phyloP scores from a whole-genome alignment of 179 eudicot species.

The Gypsophila paniculata region DNA sequence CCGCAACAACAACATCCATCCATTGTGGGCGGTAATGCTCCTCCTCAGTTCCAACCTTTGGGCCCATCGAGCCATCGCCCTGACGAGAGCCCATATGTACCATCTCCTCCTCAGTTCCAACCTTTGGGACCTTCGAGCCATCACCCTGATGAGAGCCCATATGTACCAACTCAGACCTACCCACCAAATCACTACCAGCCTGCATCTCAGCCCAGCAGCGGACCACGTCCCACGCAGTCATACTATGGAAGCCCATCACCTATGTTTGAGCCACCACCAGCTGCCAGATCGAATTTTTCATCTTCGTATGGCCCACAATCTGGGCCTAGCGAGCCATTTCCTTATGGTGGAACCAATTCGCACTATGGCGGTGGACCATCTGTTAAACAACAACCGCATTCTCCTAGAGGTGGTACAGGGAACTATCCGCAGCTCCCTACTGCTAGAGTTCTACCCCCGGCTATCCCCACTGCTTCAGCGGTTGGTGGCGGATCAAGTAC shows the following conservation, averaged over 20 bases:
- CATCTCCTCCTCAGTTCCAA: conserved; percentile 49
- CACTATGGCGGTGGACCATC: conserved; percentile 53
- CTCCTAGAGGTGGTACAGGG: conserved; percentile 45
- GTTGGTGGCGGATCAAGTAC: conserved; percentile 51
- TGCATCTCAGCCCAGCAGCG: conserved; percentile 37
- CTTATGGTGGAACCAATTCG: conserved; percentile 50
- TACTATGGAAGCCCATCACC: conserved; percentile 46
- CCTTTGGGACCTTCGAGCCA: conserved; percentile 38
- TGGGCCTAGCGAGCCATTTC: conserved; percentile 44
- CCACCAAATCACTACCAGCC: conserved; percentile 43
- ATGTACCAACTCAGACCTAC: conserved; percentile 38
- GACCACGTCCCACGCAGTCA: conserved; percentile 49
- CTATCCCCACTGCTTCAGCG: conserved; percentile 59
- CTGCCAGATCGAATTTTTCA: conserved; percentile 44
- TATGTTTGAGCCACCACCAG: conserved; percentile 51
- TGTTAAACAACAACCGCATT: conserved; percentile 44
- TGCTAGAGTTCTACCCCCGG: conserved; percentile 65
- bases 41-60: conserved; percentile 44
- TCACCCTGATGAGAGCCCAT: conserved; percentile 54
- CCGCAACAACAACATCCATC: conserved; percentile 51
- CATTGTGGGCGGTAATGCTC: conserved; percentile 34
- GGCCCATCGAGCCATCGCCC: conserved; percentile 43
- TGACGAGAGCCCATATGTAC: conserved; percentile 52
- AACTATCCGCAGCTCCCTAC: conserved; percentile 76
- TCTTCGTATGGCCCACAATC: conserved; percentile 38